Percentiles rank a stretch among this genome's conserved stretches.
These are phyloP conservation scores for Pythium coloratum DNA, from an alignment of 352 stramenopile species.

Conservation along the genomic window DNA sequence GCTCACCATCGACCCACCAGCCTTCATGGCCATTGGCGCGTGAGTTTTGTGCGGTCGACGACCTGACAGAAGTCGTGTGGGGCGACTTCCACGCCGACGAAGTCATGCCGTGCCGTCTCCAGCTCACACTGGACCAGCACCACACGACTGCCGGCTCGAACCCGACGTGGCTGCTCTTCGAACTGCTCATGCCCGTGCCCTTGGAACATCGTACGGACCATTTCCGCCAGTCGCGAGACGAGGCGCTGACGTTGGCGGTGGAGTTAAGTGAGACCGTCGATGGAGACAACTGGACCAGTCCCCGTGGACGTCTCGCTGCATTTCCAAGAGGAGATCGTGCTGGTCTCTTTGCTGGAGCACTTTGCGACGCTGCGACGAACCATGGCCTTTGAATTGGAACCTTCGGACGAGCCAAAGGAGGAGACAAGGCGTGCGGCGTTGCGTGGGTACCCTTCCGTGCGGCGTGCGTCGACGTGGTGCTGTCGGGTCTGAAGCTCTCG, in stretches of 20 bases:
- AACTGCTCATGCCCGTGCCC: neutral
- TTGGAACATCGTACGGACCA: constrained; percentile 4
- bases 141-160: too few relatives aligned
- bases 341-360: neutral
- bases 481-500: constrained; percentile 1
- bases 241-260: neutral
- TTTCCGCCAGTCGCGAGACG: constrained; percentile 5
- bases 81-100: constrained; percentile 10
- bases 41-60: neutral
- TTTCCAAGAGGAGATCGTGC: neutral
- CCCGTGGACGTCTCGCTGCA: constrained; percentile 1
- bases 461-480: neutral
- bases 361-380: neutral
- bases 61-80: neutral
- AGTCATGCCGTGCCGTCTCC: neutral
- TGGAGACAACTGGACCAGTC: constrained; percentile 3
- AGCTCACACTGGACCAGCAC: too few relatives aligned
- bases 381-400: neutral
- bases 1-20: constrained; percentile 1
- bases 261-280: neutral
- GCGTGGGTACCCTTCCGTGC: constrained; percentile 14
- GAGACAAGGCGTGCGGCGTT: constrained; percentile 4
- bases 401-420: neutral
- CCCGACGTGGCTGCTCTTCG: neutral
- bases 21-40: constrained; percentile 13